Evolutionary conservation across 179 eudicot species (phyloP), one percentile per base, ranked within the genome.

Genomic region (Drosera spatulata): DNA sequence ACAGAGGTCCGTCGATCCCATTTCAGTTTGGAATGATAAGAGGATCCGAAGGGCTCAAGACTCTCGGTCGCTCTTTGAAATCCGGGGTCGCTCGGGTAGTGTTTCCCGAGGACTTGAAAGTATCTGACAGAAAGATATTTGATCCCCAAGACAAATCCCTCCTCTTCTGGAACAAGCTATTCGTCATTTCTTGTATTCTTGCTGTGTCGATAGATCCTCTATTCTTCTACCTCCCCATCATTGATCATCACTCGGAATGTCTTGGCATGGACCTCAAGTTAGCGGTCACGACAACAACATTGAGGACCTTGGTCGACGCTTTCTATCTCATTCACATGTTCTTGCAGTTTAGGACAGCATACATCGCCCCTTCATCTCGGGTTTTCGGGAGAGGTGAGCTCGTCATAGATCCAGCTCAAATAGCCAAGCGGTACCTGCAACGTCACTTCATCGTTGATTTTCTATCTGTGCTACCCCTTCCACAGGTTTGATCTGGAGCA

Each of bases 331-430:
- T 74, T 73, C 96, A 88, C 66, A 85, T 88, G 42, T 61, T 83
- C 61, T 76, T 88, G 54, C 89, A 88, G 59, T 88, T 88, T 61
- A 82, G 82, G 56, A 88, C 96, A 63, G 89, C 85, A 46, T 85
- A 77, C 69, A 81, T 88, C 51, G 82, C 85, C 64, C 96, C 89
- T 47, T 75, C 78, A 69, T 83, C 89, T 59, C 85, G 93, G 51
- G 97, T 90, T 15, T 85, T 90, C 79, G 97, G 97, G 53, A 82
- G 97, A 83, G 89, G 94, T 33, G 84, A 79, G 56, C 69, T 85
- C 43, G 85, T 81, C 3, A 81, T 83, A 66, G 90, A 88, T 76
- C 65, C 81, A 39, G 74, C 71, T 72, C 80, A 64, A 43, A 84
- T 88, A 68, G 96, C 96, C 44, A 78, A 69, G 71, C 77, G 71